Evolutionary conservation across 192 early-diverging fungal genomes (phyloP).

Genomic region (Backusella westeae): DNA sequence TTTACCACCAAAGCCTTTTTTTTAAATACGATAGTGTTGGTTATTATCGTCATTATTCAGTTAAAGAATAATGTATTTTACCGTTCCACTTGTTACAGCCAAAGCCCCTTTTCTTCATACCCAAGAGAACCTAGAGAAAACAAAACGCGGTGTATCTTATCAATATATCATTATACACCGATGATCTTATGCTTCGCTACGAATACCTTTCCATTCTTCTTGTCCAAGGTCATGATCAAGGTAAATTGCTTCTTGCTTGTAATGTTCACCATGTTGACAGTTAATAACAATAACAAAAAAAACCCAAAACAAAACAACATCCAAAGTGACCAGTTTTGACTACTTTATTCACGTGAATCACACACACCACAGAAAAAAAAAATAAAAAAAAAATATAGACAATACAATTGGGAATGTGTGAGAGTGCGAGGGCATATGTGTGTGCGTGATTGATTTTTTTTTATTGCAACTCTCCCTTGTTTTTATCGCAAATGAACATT

Average conservation of each 20-base stretch:
- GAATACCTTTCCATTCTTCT: constrained; percentile 21
- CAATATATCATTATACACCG: neutral
- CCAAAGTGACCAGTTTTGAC: neutral
- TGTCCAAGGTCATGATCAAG: constrained; percentile 15
- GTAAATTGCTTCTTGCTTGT: neutral
- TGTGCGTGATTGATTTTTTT: neutral
- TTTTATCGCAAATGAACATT: no score
- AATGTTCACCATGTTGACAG: neutral
- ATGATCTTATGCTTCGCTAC: neutral
- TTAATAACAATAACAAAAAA: neutral
- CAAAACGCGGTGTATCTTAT: neutral
- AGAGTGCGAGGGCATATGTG: neutral
- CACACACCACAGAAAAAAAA: neutral
- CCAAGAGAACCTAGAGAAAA: constrained; percentile 53
- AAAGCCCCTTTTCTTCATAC: constrained; percentile 82
- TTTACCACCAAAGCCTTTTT: constrained; percentile 73
- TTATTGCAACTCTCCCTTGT: no score
- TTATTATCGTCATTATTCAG: neutral
- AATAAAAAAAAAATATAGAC: neutral
- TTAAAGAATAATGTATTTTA: constrained; percentile 18
- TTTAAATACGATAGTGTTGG: neutral
- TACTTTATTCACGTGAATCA: neutral
- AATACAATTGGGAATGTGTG: neutral
- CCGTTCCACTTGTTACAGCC: constrained; percentile 66
- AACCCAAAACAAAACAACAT: neutral